These are phyloP conservation scores for Cardamine chenopodiifolia DNA, from an alignment of 345 rosid species.

Conservation along the genomic window DNA sequence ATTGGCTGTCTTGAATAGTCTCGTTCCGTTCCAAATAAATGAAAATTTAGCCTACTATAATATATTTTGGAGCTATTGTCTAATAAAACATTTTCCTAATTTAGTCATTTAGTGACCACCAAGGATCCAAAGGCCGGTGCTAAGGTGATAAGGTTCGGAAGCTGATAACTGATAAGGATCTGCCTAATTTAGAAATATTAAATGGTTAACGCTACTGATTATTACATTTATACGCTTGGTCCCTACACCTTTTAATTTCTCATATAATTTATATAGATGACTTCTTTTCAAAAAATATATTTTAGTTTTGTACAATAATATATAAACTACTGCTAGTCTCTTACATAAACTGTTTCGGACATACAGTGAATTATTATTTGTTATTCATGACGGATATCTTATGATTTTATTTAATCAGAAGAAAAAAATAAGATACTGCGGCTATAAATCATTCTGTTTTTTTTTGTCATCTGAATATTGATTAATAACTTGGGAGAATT, in stretches of 20 bases:
- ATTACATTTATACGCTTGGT: conserved; percentile 21
- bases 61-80: conserved; percentile 13
- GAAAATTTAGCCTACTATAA: neutral
- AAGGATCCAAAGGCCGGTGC: conserved; percentile 5
- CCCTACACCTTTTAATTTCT: conserved; percentile 27
- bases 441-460: too few relatives aligned
- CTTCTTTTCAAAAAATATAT: too few relatives aligned
- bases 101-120: conserved; percentile 5
- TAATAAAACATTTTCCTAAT: neutral
- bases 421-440: too few relatives aligned
- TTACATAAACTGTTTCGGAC: too few relatives aligned
- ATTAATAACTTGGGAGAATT: too few relatives aligned
- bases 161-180: conserved; percentile 10
- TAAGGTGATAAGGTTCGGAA: neutral
- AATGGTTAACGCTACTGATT: conserved; percentile 26
- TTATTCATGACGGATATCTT: too few relatives aligned
- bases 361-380: too few relatives aligned
- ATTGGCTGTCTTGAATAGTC: neutral
- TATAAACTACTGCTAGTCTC: neutral
- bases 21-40: too few relatives aligned
- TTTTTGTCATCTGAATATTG: too few relatives aligned
- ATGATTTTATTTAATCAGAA: too few relatives aligned
- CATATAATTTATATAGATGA: too few relatives aligned
- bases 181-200: neutral
- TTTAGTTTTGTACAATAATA: too few relatives aligned